A percentile compares a stretch with the other conserved stretches of the same genome.
phyloP scores from a whole-genome alignment of 2,329 filamentous ascomycete species.

The Neurospora sp. region DNA sequence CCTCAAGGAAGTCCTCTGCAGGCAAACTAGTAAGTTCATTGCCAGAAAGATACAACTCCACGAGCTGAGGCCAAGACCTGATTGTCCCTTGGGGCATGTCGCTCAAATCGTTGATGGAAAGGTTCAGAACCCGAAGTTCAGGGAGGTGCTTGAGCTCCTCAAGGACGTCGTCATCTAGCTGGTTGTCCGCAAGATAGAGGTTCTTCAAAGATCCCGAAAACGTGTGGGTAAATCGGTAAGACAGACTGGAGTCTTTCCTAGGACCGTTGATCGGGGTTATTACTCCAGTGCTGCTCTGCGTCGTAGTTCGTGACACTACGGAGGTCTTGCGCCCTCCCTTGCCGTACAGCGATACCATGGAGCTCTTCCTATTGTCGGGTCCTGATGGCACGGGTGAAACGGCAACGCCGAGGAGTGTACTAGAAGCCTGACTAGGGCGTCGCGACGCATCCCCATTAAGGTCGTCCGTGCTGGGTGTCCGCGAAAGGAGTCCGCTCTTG shows the following conservation, averaged over 20 bases:
- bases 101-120: slow-evolving; percentile 90
- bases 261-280: slow-evolving; percentile 42
- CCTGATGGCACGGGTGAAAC: slow-evolving; percentile 56
- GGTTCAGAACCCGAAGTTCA: slow-evolving; percentile 79
- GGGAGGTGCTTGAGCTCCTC: slow-evolving; percentile 76
- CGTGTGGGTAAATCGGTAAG: slow-evolving; percentile 69
- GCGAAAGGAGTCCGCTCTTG: slow-evolving; percentile 31
- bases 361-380: slow-evolving; percentile 61
- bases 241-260: slow-evolving; percentile 84
- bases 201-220: slow-evolving; percentile 81
- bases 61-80: slow-evolving; percentile 79
- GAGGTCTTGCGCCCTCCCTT: slow-evolving; percentile 80
- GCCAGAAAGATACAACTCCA: slow-evolving; percentile 88
- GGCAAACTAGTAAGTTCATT: slow-evolving; percentile 89
- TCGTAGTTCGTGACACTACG: slow-evolving; percentile 56
- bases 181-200: slow-evolving; percentile 85
- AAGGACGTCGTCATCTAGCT: slow-evolving; percentile 89
- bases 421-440: slow-evolving; percentile 77
- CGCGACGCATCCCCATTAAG: slow-evolving; percentile 49
- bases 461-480: slow-evolving; percentile 69
- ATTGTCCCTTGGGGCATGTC: slow-evolving; percentile 87
- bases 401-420: slow-evolving; percentile 64
- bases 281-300: slow-evolving; percentile 34
- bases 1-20: slow-evolving; percentile 78
- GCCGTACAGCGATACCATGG: slow-evolving; percentile 70